Conservation (phyloP, 2,329 filamentous ascomycete genomes). For the Chaetomiaceae sp. region DNA sequence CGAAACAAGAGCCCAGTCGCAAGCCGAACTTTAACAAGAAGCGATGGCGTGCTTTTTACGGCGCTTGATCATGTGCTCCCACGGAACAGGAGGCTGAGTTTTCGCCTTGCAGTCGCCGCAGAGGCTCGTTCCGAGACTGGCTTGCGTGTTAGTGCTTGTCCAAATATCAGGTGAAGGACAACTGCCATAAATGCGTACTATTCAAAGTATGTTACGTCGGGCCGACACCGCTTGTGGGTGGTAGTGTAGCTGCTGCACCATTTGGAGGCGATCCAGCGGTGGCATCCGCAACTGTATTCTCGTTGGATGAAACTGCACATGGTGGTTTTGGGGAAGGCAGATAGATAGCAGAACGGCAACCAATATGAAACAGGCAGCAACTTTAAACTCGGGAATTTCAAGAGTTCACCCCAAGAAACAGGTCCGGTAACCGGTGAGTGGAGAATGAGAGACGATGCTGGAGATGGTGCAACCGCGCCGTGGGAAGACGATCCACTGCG, state of each 20-base stretch:
- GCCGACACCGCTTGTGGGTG: conserved; percentile 29
- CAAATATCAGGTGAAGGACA: not conserved
- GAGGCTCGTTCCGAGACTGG: not conserved
- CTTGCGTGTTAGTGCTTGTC: not conserved
- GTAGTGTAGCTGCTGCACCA: conserved; percentile 29
- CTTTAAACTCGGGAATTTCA: not conserved
- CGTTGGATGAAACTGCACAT: conserved; percentile 39
- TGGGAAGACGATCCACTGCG: not conserved
- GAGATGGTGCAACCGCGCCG: not conserved
- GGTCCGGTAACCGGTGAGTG: not conserved
- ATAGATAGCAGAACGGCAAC: not conserved
- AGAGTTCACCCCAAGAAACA: not conserved
- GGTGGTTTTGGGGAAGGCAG: not conserved
- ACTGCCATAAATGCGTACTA: conserved; percentile 9
- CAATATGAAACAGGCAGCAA: not conserved
- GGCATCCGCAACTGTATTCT: conserved; percentile 30
- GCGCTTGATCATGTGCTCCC: conserved; percentile 18
- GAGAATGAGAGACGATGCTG: not conserved
- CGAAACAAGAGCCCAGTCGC: not conserved
- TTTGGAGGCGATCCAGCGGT: conserved; percentile 29
- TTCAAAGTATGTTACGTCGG: conserved; percentile 29
- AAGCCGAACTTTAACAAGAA: not conserved
- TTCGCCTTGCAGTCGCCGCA: conserved; percentile 22
- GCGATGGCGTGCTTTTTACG: not conserved
- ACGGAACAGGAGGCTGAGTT: conserved; percentile 14